A percentile compares a stretch with the other conserved stretches of the same genome.
phyloP scores from a whole-genome alignment of 257 asterid species.

The Fraxinus americana region DNA sequence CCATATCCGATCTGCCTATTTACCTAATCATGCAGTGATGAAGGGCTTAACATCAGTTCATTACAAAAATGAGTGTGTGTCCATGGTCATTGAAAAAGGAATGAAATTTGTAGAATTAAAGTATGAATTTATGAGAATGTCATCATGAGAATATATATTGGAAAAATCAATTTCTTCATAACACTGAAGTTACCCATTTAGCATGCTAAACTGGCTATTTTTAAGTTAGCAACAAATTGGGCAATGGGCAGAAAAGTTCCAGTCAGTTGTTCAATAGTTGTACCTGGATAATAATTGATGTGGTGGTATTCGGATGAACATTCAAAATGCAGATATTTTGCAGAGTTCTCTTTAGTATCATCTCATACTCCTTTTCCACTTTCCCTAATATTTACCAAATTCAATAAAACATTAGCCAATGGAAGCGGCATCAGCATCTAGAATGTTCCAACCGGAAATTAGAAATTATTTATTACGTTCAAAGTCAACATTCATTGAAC shows the following conservation, averaged over 20 bases:
- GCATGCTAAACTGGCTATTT: conserved; percentile 9
- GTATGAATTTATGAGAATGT: background rate
- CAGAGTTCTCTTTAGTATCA: conserved; percentile 85
- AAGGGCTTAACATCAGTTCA: background rate
- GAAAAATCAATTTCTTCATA: background rate
- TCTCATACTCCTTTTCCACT: conserved; percentile 84
- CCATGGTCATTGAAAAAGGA: background rate
- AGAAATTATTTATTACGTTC: background rate
- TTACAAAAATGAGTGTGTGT: background rate
- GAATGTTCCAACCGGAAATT: too few relatives aligned
- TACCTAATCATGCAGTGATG: background rate
- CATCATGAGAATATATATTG: background rate
- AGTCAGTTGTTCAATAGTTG: conserved; percentile 5
- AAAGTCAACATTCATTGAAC: conserved; percentile 4
- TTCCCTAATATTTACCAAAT: conserved; percentile 53
- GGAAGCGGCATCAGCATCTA: background rate
- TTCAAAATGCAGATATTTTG: conserved; percentile 75
- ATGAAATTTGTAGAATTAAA: background rate
- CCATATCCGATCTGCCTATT: background rate
- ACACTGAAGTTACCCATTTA: background rate
- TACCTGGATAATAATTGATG: conserved; percentile 86
- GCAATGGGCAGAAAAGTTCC: background rate
- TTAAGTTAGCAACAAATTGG: background rate
- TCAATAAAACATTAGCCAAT: conserved; percentile 15
- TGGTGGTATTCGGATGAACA: conserved; percentile 90